A percentile compares a stretch with the other conserved stretches of the same genome.
phyloP scores from a whole-genome alignment of 176 grass and related monocot genomes.

The Ensete glaucum region DNA sequence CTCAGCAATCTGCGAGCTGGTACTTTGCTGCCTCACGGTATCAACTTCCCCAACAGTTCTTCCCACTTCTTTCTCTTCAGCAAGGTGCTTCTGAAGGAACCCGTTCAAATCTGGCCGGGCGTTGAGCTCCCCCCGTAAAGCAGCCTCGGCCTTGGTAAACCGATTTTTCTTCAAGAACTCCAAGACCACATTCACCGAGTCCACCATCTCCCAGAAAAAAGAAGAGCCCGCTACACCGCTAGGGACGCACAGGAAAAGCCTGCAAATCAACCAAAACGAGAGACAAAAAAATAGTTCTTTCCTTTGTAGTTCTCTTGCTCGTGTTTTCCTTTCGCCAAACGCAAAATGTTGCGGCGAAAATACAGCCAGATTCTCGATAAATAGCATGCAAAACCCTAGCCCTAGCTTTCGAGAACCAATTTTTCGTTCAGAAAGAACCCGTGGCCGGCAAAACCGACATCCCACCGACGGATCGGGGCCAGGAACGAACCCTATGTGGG shows the following conservation, averaged over 20 bases:
- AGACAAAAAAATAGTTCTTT: background rate
- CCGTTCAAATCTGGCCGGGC: constrained; percentile 11
- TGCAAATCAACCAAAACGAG: constrained; percentile 6
- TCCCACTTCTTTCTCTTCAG: background rate
- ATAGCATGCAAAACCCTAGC: constrained; percentile 4
- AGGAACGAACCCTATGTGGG: background rate
- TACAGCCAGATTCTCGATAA: background rate
- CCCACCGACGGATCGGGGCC: constrained; percentile 1
- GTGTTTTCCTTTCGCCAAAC: background rate
- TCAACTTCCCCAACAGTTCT: background rate
- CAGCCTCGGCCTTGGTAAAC: constrained; percentile 23
- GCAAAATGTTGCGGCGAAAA: too few species aligned
- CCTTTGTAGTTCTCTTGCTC: background rate
- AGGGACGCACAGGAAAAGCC: background rate
- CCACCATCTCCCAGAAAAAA: constrained; percentile 16
- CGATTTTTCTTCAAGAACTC: constrained; percentile 26
- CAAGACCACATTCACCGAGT: constrained; percentile 26
- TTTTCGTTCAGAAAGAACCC: background rate
- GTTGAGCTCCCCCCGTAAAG: constrained; percentile 16
- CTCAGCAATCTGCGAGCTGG: constrained; percentile 8
- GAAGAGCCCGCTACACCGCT: background rate
- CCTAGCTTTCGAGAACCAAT: background rate
- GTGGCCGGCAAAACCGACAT: background rate
- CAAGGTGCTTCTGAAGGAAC: constrained; percentile 11
- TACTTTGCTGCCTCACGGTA: background rate